Percentiles rank a stretch among this genome's conserved stretches.
phyloP scores from a whole-genome alignment of 768 basidiomycete species.

The Tylopilus subfusipes region DNA sequence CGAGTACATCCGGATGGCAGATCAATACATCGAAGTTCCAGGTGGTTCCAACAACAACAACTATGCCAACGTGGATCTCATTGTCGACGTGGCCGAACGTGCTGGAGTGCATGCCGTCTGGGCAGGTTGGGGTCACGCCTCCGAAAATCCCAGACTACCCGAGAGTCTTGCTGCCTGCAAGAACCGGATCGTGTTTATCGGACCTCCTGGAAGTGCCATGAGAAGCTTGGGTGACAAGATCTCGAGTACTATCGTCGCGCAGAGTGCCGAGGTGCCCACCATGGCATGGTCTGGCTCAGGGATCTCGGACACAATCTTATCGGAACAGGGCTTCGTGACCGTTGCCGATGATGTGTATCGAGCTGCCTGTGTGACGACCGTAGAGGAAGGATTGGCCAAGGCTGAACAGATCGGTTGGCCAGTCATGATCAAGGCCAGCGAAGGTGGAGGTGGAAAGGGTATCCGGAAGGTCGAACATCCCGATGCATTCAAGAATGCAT shows the following conservation, averaged over 20 bases:
- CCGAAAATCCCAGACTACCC: constrained; percentile 95
- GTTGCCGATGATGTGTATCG: constrained; percentile 91
- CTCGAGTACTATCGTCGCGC: constrained; percentile 98
- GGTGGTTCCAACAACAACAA: constrained; percentile 99
- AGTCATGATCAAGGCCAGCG: constrained; percentile 99
- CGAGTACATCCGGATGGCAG: constrained; percentile 99
- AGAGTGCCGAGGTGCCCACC: constrained; percentile 92
- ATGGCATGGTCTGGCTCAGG: constrained; percentile 99
- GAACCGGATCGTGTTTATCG: constrained; percentile 98
- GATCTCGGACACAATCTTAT: constrained; percentile 81
- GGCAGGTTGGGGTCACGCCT: constrained; percentile 99
- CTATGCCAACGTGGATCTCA: constrained; percentile 98
- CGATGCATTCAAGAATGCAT: constrained; percentile 91
- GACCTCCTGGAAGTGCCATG: constrained; percentile 98
- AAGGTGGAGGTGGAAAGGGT: constrained; percentile 99
- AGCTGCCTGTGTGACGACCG: constrained; percentile 81
- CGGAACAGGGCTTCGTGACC: constrained; percentile 84
- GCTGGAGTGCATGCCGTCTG: constrained; percentile 98
- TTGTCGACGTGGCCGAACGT: constrained; percentile 96
- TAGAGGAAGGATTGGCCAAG: constrained; percentile 80
- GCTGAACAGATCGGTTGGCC: constrained; percentile 93
- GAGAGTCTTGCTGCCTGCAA: constrained; percentile 90
- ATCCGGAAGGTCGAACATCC: constrained; percentile 89
- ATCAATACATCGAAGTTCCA: constrained; percentile 97
- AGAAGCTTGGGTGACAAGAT: constrained; percentile 99